Conservation (phyloP, 1,284 basidiomycete species). For the Sporisorium scitamineum region DNA sequence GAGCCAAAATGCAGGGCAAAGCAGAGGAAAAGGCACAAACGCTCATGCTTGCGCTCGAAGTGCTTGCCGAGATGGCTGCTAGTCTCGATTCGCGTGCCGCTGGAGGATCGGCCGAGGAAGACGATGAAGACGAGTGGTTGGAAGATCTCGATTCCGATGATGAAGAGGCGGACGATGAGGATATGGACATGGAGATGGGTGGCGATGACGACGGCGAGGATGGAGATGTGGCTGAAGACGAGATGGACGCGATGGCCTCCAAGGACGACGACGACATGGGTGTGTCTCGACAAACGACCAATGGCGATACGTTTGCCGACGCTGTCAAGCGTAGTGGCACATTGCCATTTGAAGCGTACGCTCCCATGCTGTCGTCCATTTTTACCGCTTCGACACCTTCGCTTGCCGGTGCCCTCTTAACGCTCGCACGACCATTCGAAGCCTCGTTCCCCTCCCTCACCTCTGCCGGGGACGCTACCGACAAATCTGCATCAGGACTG, state of each 20-base stretch:
- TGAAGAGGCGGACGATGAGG: slow-evolving; percentile 17
- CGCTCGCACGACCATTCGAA: slow-evolving; percentile 44
- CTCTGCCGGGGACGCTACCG: not conserved
- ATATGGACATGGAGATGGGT: slow-evolving; percentile 24
- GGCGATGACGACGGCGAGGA: slow-evolving; percentile 7
- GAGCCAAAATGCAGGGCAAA: slow-evolving; percentile 38
- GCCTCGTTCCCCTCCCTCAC: slow-evolving; percentile 45
- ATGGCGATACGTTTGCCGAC: slow-evolving; percentile 38
- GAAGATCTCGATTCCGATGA: slow-evolving; percentile 37
- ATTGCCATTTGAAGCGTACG: slow-evolving; percentile 31
- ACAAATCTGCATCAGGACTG: slow-evolving; percentile 7
- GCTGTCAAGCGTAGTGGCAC: slow-evolving; percentile 37
- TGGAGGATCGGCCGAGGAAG: not conserved
- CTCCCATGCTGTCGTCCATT: slow-evolving; percentile 23
- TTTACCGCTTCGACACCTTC: not conserved
- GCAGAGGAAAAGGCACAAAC: slow-evolving; percentile 57
- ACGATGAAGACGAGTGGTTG: slow-evolving; percentile 38
- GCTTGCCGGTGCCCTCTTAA: slow-evolving; percentile 31
- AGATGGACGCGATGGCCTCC: not conserved
- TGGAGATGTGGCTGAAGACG: slow-evolving; percentile 11
- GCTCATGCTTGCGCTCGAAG: slow-evolving; percentile 58
- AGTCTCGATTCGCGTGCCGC: slow-evolving; percentile 25
- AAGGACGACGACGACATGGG: slow-evolving; percentile 36
- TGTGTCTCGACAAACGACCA: not conserved
- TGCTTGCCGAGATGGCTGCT: slow-evolving; percentile 59